A percentile compares a stretch with the other conserved stretches of the same genome.
These are phyloP conservation scores for Urochloa ruziziensis DNA, from an alignment of 176 grass and related monocot species.

Conservation along the genomic window DNA sequence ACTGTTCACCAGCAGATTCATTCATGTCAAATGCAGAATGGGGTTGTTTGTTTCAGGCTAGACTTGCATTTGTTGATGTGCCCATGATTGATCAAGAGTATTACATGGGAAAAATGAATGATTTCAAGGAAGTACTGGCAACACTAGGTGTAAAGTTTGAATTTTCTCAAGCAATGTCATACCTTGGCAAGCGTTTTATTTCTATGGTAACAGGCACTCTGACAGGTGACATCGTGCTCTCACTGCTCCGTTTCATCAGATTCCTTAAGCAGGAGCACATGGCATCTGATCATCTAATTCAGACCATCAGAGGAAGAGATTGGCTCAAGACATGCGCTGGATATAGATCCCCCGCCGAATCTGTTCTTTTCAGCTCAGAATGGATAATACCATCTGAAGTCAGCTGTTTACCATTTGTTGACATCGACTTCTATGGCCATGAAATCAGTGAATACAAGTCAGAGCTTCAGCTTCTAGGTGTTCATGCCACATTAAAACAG, in stretches of 20 bases:
- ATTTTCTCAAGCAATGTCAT: conserved; percentile 6
- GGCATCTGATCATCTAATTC: conserved; percentile 21
- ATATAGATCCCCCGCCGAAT: conserved; percentile 19
- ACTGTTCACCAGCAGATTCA: conserved; percentile 21
- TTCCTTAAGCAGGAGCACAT: conserved; percentile 25
- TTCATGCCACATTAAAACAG: conserved; percentile 35
- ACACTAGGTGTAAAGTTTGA: conserved; percentile 39
- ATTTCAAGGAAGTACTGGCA: conserved; percentile 29
- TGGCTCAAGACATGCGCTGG: conserved; percentile 49
- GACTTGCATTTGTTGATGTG: conserved; percentile 5
- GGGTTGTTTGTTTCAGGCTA: conserved; percentile 3
- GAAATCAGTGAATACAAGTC: conserved; percentile 33
- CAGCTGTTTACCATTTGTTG: conserved; percentile 46
- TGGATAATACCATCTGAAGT: conserved; percentile 27
- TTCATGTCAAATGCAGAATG: conserved; percentile 26
- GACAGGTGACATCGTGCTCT: conserved; percentile 24
- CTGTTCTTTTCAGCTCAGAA: conserved; percentile 35
- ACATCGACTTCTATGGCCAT: conserved; percentile 39
- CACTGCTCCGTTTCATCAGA: conserved; percentile 48
- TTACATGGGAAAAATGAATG: conserved; percentile 22
- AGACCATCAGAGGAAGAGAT: conserved; percentile 5
- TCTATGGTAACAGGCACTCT: not conserved
- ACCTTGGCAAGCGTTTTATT: not conserved
- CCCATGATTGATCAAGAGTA: conserved; percentile 45
- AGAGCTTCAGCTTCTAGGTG: conserved; percentile 49